Evolutionary conservation across 805 yeast species (phyloP).

Genomic region (Saccharomycopsis microspora): DNA sequence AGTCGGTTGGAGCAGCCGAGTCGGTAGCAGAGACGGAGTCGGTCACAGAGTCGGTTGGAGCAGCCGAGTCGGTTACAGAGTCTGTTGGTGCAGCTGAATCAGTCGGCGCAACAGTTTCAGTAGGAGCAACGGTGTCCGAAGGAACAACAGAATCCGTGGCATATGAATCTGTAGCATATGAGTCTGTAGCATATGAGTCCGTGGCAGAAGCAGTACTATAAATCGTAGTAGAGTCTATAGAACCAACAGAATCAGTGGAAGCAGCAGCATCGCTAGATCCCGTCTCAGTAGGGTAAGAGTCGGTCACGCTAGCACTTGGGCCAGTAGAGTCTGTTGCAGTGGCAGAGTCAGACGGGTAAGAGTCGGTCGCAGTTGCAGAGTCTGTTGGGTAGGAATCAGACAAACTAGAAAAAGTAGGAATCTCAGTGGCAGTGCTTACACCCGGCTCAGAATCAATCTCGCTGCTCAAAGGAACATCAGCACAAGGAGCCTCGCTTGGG

Average conservation of each 20-base stretch:
- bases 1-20: slow-evolving; percentile 1
- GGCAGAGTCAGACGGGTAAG: neutral
- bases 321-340: neutral
- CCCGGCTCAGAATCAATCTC: neutral
- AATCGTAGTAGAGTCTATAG: neutral
- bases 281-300: neutral
- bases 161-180: neutral
- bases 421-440: neutral
- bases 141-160: neutral
- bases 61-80: neutral
- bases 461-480: neutral
- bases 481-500: slow-evolving; percentile 1
- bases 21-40: neutral
- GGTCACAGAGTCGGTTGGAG: neutral
- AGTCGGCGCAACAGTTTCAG: neutral
- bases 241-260: neutral
- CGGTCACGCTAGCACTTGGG: neutral
- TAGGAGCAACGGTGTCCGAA: neutral
- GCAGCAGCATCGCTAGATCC: neutral
- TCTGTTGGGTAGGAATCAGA: too few relatives aligned
- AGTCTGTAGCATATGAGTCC: neutral
- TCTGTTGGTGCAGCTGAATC: neutral
- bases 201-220: neutral
- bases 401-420: neutral
- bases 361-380: neutral